Evolutionary conservation across 1,139 yeast species (phyloP).

Genomic region (Ashbya aceris): DNA sequence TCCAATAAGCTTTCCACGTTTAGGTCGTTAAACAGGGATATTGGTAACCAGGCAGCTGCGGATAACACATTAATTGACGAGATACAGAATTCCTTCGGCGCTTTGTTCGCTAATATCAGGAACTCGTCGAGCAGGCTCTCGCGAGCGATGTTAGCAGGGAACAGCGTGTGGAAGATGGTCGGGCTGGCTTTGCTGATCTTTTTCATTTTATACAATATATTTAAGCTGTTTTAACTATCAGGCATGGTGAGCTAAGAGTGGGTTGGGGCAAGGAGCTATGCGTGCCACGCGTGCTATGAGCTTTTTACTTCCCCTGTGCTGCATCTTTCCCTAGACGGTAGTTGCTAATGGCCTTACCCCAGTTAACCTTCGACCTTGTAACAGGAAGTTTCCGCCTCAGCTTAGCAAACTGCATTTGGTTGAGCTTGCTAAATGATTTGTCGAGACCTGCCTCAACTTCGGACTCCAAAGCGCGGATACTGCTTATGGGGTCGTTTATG

Average conservation of each 20-base stretch:
- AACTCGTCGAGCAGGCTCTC: slow-evolving; percentile 60
- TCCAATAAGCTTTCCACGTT: slow-evolving; percentile 54
- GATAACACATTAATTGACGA: slow-evolving; percentile 50
- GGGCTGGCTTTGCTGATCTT: slow-evolving; percentile 51
- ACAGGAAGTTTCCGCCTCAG: slow-evolving; percentile 88
- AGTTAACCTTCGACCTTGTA: slow-evolving; percentile 81
- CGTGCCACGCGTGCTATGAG: background rate
- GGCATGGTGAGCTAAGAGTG: background rate
- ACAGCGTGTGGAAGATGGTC: slow-evolving; percentile 47
- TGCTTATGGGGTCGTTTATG: slow-evolving; percentile 31
- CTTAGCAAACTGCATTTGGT: slow-evolving; percentile 72
- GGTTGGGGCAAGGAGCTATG: background rate
- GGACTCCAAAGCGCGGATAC: slow-evolving; percentile 54
- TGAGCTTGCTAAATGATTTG: slow-evolving; percentile 58
- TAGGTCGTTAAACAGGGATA: slow-evolving; percentile 54
- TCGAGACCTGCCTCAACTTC: slow-evolving; percentile 51
- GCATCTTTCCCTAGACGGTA: slow-evolving; percentile 85
- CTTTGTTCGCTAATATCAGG: slow-evolving; percentile 50
- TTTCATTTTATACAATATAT: slow-evolving; percentile 58
- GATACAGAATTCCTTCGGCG: slow-evolving; percentile 51
- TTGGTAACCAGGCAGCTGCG: slow-evolving; percentile 48
- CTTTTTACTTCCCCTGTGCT: slow-evolving; percentile 31
- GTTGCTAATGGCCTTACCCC: slow-evolving; percentile 92
- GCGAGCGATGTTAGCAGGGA: slow-evolving; percentile 49
- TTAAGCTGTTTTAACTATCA: slow-evolving; percentile 38